Evolutionary conservation across 2,329 filamentous ascomycete species (phyloP), one percentile per base, ranked within the genome.

Genomic region (Fusarium newnesense): DNA sequence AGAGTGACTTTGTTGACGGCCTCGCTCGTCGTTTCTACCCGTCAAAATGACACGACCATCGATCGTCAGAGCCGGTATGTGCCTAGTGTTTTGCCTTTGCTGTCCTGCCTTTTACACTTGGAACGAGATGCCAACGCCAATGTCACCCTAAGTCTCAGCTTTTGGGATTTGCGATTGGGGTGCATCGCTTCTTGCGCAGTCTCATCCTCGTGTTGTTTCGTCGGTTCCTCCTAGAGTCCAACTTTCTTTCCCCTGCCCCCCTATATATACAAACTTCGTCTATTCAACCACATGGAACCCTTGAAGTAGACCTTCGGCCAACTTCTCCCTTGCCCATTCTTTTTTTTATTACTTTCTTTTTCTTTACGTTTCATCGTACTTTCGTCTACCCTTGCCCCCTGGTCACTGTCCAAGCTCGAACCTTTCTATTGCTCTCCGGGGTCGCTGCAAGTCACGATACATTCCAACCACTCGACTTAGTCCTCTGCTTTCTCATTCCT

Each of bases 31-130:
- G 56, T 68, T 56, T 65, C 58, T 56, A 46, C 37, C 65, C 28
- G 56, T 52, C 84, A 86, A 77, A 78, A 90, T 90, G 88, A 88
- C 87, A 79, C 87, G 88, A 82, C 88, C 88, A 78, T 85, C 85
- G 76, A 89, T 90, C 76, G 85, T 90, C 82, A 87, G 88, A 79
- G 88, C 88, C 80, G 88, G 88, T 90, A 87, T 77, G 88, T 89
- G 49, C 64, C 47, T 58, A 46, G 44, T 68, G 34, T 52, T 56
- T 61, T 52, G 30, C 49, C 34, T 56, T 62, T 66, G 54, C 58
- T 67, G 36, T 53, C 50, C 34, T 66, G 37, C 24, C 46, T 50
- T 69, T 73, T 72, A 43, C 42, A 58, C 59, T 49, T 62, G 42
- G 68, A 63, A 40, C 54, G 19, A 47, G 47, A 40, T 37, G 19